Evolutionary conservation across 2,329 filamentous ascomycete genomes (phyloP).

Genomic region (Neurospora crassa): DNA sequence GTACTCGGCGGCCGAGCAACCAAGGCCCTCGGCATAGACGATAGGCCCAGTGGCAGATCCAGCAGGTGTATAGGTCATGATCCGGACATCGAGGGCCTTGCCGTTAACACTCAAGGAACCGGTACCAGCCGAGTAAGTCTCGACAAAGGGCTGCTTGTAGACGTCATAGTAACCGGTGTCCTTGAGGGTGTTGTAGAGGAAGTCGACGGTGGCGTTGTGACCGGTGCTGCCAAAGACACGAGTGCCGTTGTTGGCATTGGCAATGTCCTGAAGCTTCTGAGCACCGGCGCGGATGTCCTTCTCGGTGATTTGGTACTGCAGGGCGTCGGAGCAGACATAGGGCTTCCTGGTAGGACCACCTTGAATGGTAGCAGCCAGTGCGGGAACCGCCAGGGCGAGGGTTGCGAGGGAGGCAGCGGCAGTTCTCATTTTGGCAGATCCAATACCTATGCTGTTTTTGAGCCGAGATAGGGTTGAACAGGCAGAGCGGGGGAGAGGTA

Average conservation of each 20-base stretch:
- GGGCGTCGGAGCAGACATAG: conserved; percentile 12
- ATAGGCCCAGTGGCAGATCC: conserved; percentile 32
- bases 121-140: conserved; percentile 24
- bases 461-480: neutral
- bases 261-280: conserved; percentile 34
- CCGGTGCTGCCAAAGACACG: conserved; percentile 34
- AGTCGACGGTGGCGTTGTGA: conserved; percentile 38
- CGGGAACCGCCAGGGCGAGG: neutral
- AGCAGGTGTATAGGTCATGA: conserved; percentile 42
- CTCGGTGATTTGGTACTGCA: conserved; percentile 24
- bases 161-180: conserved; percentile 32
- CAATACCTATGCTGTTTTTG: neutral
- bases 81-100: conserved; percentile 17
- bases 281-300: conserved; percentile 33
- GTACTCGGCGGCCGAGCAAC: conserved; percentile 44
- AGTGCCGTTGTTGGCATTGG: conserved; percentile 31
- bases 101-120: conserved; percentile 24
- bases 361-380: neutral
- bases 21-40: conserved; percentile 39
- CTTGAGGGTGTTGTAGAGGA: conserved; percentile 30
- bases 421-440: neutral
- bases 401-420: neutral
- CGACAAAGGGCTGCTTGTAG: conserved; percentile 34
- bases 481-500: neutral
- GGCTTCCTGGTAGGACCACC: conserved; percentile 4